Evolutionary conservation across 176 grass and related monocot genomes (phyloP).

Genomic region (Cymbopogon citratus): DNA sequence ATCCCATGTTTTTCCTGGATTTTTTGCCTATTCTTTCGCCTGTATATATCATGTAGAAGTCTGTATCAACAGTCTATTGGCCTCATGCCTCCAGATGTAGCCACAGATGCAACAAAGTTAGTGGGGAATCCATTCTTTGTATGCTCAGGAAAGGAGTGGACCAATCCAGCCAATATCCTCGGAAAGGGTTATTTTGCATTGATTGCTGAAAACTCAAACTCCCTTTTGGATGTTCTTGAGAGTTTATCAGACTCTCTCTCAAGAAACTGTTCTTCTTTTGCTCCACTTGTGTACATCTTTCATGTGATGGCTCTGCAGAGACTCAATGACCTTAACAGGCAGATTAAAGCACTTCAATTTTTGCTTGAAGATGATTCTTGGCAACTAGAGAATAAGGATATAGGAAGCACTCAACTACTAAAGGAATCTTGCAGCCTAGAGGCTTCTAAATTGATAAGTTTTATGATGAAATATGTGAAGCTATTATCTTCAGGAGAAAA

Average conservation of each 20-base stretch:
- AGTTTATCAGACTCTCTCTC: conserved; percentile 45
- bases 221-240: conserved; percentile 57
- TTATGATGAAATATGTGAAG: conserved; percentile 58
- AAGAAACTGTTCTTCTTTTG: conserved; percentile 35
- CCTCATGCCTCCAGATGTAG: conserved; percentile 78
- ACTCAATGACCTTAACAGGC: conserved; percentile 73
- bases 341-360: conserved; percentile 69
- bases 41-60: conserved; percentile 74
- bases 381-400: conserved; percentile 27
- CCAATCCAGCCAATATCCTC: conserved; percentile 41
- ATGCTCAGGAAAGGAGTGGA: conserved; percentile 71
- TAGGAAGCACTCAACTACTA: conserved; percentile 21
- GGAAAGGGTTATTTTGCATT: conserved; percentile 79
- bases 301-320: conserved; percentile 72
- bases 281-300: conserved; percentile 53
- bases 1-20: conserved; percentile 48
- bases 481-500: conserved; percentile 39
- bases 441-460: conserved; percentile 48
- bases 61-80: conserved; percentile 65
- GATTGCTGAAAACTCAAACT: conserved; percentile 52
- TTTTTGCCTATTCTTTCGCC: conserved; percentile 62
- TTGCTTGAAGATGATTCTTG: conserved; percentile 48
- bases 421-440: conserved; percentile 46
- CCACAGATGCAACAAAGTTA: conserved; percentile 61
- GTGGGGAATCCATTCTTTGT: conserved; percentile 57